Evolutionary conservation across 2,329 filamentous ascomycete species (phyloP).

Genomic region (Cercospora sesami): DNA sequence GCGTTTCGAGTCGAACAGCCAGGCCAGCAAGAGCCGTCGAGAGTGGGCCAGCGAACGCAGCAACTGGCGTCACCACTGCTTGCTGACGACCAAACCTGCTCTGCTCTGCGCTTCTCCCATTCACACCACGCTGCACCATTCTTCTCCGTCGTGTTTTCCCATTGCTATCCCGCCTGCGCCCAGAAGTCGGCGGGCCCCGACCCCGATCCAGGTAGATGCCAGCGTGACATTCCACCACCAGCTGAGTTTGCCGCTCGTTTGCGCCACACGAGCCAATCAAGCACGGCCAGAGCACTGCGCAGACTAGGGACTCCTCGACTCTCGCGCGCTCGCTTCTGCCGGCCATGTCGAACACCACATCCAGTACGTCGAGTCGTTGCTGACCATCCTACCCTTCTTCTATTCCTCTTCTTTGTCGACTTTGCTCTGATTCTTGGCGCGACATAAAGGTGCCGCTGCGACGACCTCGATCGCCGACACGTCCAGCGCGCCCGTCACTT

Average conservation of each 20-base stretch:
- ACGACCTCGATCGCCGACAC: constrained; percentile 5
- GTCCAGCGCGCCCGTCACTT: constrained; percentile 3
- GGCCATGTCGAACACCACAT: constrained; percentile 14
- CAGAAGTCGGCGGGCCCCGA: background rate
- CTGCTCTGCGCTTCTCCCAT: background rate
- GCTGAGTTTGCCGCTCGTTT: constrained; percentile 15
- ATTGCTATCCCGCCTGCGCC: background rate
- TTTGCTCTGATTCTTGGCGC: constrained; percentile 6
- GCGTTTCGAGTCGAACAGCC: constrained; percentile 9
- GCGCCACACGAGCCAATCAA: constrained; percentile 13
- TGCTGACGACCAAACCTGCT: background rate
- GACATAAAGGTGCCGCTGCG: background rate
- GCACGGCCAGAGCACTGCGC: background rate
- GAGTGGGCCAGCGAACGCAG: background rate
- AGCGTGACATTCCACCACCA: constrained; percentile 10
- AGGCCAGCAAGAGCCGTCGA: background rate
- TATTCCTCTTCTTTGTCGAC: constrained; percentile 9
- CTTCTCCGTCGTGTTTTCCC: background rate
- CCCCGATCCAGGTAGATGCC: constrained; percentile 12
- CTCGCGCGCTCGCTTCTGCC: background rate
- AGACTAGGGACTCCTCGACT: constrained; percentile 3
- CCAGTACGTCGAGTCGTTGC: constrained; percentile 14
- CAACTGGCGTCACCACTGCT: constrained; percentile 5
- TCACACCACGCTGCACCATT: background rate
- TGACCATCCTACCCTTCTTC: background rate